phyloP scores from a whole-genome alignment of 2,329 filamentous ascomycete species.

The Penicillium sp. region DNA sequence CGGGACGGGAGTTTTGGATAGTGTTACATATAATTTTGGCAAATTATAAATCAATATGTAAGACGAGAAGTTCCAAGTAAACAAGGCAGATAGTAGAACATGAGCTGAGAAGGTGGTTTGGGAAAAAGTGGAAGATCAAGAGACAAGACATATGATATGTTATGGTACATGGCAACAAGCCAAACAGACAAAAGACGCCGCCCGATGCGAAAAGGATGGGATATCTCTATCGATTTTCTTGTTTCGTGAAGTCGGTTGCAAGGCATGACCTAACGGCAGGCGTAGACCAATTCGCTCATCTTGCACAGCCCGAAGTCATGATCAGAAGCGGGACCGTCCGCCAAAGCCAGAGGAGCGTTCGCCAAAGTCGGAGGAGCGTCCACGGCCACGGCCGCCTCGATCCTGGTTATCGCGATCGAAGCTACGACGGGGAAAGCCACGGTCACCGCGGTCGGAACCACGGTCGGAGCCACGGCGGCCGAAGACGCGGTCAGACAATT shows the following conservation, averaged over 20 bases:
- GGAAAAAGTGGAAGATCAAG: slow-evolving; percentile 2
- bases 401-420: not conserved
- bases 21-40: slow-evolving; percentile 5
- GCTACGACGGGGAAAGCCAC: slow-evolving; percentile 1
- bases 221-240: slow-evolving; percentile 16
- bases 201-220: slow-evolving; percentile 26
- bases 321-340: slow-evolving; percentile 11
- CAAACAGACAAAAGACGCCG: slow-evolving; percentile 25
- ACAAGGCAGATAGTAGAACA: slow-evolving; percentile 14
- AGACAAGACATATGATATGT: slow-evolving; percentile 9
- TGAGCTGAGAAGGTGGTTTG: slow-evolving; percentile 22
- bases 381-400: not conserved
- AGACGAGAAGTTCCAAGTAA: slow-evolving; percentile 1
- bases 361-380: not conserved
- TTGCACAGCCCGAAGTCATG: not conserved
- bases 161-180: slow-evolving; percentile 19
- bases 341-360: slow-evolving; percentile 1
- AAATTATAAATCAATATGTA: slow-evolving; percentile 5
- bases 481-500: not conserved
- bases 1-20: not conserved
- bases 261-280: not conserved
- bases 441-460: not conserved
- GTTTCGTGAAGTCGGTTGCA: not conserved
- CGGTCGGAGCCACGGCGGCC: slow-evolving; percentile 5
- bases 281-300: not conserved